phyloP scores from a whole-genome alignment of 2,329 filamentous ascomycete genomes.

The Meredithiella fracta region DNA sequence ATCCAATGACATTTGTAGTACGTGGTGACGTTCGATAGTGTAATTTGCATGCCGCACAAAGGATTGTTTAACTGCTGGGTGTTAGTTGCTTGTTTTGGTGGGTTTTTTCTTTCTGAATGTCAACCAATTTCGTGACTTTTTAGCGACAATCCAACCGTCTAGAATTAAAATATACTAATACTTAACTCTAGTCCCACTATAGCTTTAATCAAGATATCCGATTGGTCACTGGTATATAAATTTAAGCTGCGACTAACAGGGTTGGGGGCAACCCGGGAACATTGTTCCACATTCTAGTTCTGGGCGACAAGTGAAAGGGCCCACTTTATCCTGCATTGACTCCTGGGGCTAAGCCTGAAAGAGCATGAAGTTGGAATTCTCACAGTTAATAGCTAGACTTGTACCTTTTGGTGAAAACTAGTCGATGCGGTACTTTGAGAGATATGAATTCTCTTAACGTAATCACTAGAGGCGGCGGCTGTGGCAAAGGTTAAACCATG shows the following conservation, averaged over 20 bases:
- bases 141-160: neutral
- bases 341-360: constrained; percentile 1
- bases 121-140: too few species aligned
- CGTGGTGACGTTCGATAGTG: too few species aligned
- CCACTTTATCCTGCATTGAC: neutral
- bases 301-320: neutral
- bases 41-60: neutral
- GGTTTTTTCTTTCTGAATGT: neutral
- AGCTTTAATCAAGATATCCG: neutral
- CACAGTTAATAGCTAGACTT: neutral
- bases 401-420: neutral
- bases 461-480: neutral
- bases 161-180: neutral
- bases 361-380: neutral
- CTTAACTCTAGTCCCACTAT: neutral
- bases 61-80: neutral
- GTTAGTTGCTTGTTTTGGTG: neutral
- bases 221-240: neutral
- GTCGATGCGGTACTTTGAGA: neutral
- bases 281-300: neutral
- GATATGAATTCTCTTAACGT: neutral
- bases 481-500: neutral
- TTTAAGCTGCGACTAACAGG: neutral
- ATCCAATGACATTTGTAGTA: too few species aligned
- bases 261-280: neutral